Percentiles rank a stretch among this genome's conserved stretches.
phyloP scores from a whole-genome alignment of 1,139 yeast genomes.

The Yamadazyma atmosphaerica region DNA sequence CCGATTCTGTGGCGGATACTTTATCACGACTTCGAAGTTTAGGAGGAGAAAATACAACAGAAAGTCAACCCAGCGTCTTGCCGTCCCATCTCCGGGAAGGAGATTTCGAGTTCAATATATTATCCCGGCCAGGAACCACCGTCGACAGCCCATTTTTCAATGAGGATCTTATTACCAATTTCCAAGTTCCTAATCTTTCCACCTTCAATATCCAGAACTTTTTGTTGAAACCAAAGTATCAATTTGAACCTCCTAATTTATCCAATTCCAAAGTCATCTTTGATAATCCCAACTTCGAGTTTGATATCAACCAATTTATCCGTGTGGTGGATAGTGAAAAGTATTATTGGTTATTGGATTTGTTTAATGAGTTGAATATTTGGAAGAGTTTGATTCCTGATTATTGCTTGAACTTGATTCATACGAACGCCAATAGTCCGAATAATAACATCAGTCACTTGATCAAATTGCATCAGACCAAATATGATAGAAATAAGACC shows the following conservation, averaged over 20 bases:
- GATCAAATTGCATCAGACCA: background rate
- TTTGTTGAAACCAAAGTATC: constrained; percentile 15
- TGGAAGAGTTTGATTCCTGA: constrained; percentile 43
- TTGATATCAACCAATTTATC: constrained; percentile 13
- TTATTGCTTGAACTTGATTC: constrained; percentile 27
- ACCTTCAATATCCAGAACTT: constrained; percentile 16
- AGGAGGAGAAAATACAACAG: too few species aligned
- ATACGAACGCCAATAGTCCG: constrained; percentile 5
- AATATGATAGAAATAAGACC: background rate
- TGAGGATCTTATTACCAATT: constrained; percentile 14
- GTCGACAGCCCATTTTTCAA: constrained; percentile 15
- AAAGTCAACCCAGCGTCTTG: too few species aligned
- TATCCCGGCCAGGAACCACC: constrained; percentile 9
- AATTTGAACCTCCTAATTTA: constrained; percentile 14
- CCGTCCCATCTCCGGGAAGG: too few species aligned
- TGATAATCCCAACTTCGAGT: constrained; percentile 17
- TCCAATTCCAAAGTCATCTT: constrained; percentile 15
- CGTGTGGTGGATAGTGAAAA: constrained; percentile 30
- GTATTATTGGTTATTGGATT: constrained; percentile 41
- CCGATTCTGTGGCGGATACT: background rate
- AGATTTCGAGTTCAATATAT: background rate
- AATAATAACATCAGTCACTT: constrained; percentile 3
- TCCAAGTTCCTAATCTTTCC: constrained; percentile 12
- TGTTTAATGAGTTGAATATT: constrained; percentile 38
- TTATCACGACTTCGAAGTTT: background rate